phyloP scores from a whole-genome alignment of 2,329 filamentous ascomycete species.

The Grosmannia serpens region DNA sequence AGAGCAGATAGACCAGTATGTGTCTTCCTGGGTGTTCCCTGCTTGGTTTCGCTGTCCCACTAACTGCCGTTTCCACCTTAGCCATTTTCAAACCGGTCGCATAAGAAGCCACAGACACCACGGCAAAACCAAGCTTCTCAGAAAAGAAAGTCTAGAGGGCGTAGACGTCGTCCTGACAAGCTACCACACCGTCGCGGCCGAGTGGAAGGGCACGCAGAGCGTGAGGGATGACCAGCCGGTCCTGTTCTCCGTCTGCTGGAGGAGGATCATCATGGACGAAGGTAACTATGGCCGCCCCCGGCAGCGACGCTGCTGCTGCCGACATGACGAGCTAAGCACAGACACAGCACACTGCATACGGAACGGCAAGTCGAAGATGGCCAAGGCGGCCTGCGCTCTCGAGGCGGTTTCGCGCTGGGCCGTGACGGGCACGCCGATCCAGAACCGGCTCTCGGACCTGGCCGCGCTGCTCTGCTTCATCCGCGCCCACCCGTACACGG shows the following conservation, averaged over 20 bases:
- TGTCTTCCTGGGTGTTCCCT: no score
- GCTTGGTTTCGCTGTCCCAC: no score
- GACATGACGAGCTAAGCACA: not conserved
- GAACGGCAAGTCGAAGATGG: conserved; percentile 21
- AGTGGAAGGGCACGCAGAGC: conserved; percentile 17
- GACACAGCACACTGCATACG: conserved; percentile 28
- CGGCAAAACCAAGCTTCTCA: conserved; percentile 14
- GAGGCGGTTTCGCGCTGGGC: conserved; percentile 18
- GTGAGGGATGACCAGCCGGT: conserved; percentile 4
- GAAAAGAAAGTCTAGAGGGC: conserved; percentile 7
- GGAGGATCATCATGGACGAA: conserved; percentile 27
- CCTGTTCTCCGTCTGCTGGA: conserved; percentile 25
- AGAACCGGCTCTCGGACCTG: conserved; percentile 32
- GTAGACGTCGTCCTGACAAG: conserved; percentile 26
- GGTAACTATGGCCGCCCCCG: no score
- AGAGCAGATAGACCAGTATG: conserved; percentile 20
- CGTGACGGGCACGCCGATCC: conserved; percentile 37
- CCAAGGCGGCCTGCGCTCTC: conserved; percentile 26
- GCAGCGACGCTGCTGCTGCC: not conserved
- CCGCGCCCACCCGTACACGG: conserved; percentile 27
- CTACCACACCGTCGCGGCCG: conserved; percentile 26
- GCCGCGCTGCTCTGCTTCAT: conserved; percentile 31
- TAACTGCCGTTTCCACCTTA: conserved; percentile 5
- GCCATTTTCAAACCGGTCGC: conserved; percentile 16
- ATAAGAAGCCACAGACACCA: conserved; percentile 20